Percentiles rank a stretch among this genome's conserved stretches.
Evolutionary conservation across 169 alveolate genomes (phyloP).

Genomic region (Cryptosporidium meleagridis): DNA sequence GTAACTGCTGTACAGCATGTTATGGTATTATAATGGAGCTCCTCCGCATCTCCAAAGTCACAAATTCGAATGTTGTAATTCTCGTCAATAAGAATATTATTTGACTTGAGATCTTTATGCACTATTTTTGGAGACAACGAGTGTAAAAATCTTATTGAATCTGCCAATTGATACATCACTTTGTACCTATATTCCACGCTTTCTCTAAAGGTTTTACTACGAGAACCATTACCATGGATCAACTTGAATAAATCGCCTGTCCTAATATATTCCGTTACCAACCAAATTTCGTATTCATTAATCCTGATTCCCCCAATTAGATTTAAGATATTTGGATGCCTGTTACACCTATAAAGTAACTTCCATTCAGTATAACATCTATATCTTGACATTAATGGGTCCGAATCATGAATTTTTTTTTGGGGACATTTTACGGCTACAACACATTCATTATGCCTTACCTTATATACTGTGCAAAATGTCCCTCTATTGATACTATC

Average conservation of each 20-base stretch:
- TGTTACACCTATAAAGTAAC: slow-evolving; percentile 43
- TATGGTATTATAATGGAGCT: slow-evolving; percentile 49
- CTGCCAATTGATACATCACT: slow-evolving; percentile 74
- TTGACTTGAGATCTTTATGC: slow-evolving; percentile 93
- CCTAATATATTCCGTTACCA: slow-evolving; percentile 70
- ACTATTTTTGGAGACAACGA: slow-evolving; percentile 85
- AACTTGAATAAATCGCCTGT: slow-evolving; percentile 73
- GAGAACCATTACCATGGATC: slow-evolving; percentile 38
- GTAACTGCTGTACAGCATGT: slow-evolving; percentile 77
- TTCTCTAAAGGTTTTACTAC: slow-evolving; percentile 23
- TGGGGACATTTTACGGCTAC: slow-evolving; percentile 78
- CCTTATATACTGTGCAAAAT: slow-evolving; percentile 71
- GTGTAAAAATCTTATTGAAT: slow-evolving; percentile 63
- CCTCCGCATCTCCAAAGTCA: slow-evolving; percentile 88
- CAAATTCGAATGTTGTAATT: slow-evolving; percentile 85
- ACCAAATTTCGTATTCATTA: slow-evolving; percentile 73
- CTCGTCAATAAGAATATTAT: slow-evolving; percentile 87
- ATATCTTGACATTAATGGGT: slow-evolving; percentile 75
- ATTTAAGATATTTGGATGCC: slow-evolving; percentile 73
- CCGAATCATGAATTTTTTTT: slow-evolving; percentile 62
- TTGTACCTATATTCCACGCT: slow-evolving; percentile 37
- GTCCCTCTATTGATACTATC: slow-evolving; percentile 70
- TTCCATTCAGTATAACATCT: slow-evolving; percentile 76
- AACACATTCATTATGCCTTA: slow-evolving; percentile 72
- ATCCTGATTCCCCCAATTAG: slow-evolving; percentile 72